Base-by-base conservation (phyloP, 202 grass and related monocot species). In the Zizania palustris region DNA sequence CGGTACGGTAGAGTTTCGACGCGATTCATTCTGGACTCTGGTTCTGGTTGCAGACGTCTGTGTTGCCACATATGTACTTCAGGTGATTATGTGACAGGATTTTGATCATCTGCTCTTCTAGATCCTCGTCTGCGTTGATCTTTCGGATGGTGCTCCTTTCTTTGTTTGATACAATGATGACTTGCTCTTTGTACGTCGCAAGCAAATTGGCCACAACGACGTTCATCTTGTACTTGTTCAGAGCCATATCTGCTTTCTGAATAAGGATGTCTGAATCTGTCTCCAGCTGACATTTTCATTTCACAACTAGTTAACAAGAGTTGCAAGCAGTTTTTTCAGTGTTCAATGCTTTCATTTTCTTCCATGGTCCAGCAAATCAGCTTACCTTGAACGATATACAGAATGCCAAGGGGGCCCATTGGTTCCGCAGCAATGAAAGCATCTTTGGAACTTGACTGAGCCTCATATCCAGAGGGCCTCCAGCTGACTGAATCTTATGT, bases 401-500 rank as follows among this genome's bases (percentile, higher is more conserved):
- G 49, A 92, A 97, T 73, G 94, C 86, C 66, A 62, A 74, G 46
- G 91, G 94, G 10, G 91, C 84, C 94, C 94, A 97, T 19, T 81
- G 84, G 75, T 88, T 93, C 19, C 89, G 60, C 53, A 94, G 49
- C 40, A 93, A 74, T 2, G 73, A 86, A 63, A 97, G 91, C 94
- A 93, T 92, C 83, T 97, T 97, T 15, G 94, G 91, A 62, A 90
- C 88, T 74, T 94, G 94, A 72, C 48, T 92, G 36, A 97, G 82
- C 68, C 76, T 83, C 87, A 97, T 97, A 59, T 97, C 91, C 16
- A 90, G 53, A 28, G 94, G 94, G 18, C 94, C 91, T 81, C 85
- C 79, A 3, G 89, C 87, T 63, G 94, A 97, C 76, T 97, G 84
- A 69, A 97, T 94, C 80, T 97, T 97, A 90, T 97, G 94, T 83